Percentiles rank a stretch among this genome's conserved stretches.
These are phyloP conservation scores for Hibiscus syriacus DNA, from an alignment of 345 rosid genomes.

Conservation along the genomic window DNA sequence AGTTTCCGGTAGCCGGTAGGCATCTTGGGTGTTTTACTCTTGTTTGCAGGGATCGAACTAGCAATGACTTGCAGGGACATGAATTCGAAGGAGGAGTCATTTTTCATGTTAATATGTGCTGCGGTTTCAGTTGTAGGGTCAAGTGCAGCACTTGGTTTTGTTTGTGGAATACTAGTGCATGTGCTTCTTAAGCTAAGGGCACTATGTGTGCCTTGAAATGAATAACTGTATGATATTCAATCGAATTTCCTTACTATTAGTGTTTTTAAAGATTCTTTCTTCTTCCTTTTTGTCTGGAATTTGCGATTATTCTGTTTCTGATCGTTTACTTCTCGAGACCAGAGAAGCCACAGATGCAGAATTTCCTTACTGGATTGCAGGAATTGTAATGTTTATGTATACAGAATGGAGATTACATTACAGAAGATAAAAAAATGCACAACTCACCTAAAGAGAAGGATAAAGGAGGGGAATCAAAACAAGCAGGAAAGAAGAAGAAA, in stretches of 20 bases:
- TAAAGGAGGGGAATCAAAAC: not conserved
- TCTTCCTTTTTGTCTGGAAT: too few relatives aligned
- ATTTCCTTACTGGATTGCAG: not conserved
- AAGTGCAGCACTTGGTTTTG: constrained; percentile 74
- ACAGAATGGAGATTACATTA: not conserved
- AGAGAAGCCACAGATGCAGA: not conserved
- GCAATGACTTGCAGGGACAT: constrained; percentile 79
- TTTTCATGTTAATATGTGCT: constrained; percentile 68
- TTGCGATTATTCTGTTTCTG: not conserved
- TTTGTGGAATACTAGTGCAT: constrained; percentile 54
- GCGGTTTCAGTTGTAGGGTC: constrained; percentile 67
- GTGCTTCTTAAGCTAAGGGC: constrained; percentile 26
- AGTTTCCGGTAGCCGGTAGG: constrained; percentile 81
- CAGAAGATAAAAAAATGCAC: not conserved
- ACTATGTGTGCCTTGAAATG: not conserved
- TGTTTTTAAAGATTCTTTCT: too few relatives aligned
- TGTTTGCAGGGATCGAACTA: constrained; percentile 75
- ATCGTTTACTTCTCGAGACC: too few relatives aligned
- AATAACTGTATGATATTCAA: not conserved
- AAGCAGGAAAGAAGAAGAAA: not conserved
- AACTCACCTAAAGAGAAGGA: not conserved
- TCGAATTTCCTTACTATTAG: not conserved
- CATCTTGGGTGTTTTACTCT: constrained; percentile 58
- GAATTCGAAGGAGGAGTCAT: constrained; percentile 62
- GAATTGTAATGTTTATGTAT: too few relatives aligned